Evolutionary conservation across 345 rosid species (phyloP), one percentile per base, ranked within the genome.

Genomic region (Raphanus raphanistrum): DNA sequence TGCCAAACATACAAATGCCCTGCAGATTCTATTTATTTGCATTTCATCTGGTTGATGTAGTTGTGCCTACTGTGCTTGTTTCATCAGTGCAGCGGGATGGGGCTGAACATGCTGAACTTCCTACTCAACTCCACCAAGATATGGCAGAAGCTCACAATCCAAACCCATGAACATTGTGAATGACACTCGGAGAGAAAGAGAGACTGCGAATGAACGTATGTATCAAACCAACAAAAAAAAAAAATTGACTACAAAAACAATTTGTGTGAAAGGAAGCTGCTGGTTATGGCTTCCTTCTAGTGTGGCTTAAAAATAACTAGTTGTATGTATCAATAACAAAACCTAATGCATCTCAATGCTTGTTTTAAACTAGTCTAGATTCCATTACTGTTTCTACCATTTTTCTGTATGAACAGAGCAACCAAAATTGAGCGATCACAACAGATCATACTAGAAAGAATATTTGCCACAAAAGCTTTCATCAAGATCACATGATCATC

Each of bases 111-210:
- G 90, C 75, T 74, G 71, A 71, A 60, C 81, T 85, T 45, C 80
- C 57, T 68, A 82, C 85, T 80, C 90, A 87, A 73, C 85, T 87
- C 81, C 79, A 79, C 63, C 83, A 79, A 82, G 86, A 84, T 72
- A 84, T 88, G 83, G 75, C 64, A 32, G 87, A 91, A 76, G 86
- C 88, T 76, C 83, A 70, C 77, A 86, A 75, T 80, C 84, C 86
- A 66, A 87, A 82, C 79, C 79, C 67, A 77, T 88, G 84, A 77
- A 90, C 93, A 63, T 78, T 33, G 17, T 70, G 80, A 77, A 5
- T 77, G 71, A 70, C 38, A 57, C 29, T 66, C 9, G 32, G 55
- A 43, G 5, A 10, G 13, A 11, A 4, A 41, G 12, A 43, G 50
- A 9, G 13, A 43, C 13, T 38, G 43, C n/a, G 3, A 43, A 11